Evolutionary conservation across 805 yeast species (phyloP), one percentile per base, ranked within the genome.

Genomic region (Myxozyma monticola): DNA sequence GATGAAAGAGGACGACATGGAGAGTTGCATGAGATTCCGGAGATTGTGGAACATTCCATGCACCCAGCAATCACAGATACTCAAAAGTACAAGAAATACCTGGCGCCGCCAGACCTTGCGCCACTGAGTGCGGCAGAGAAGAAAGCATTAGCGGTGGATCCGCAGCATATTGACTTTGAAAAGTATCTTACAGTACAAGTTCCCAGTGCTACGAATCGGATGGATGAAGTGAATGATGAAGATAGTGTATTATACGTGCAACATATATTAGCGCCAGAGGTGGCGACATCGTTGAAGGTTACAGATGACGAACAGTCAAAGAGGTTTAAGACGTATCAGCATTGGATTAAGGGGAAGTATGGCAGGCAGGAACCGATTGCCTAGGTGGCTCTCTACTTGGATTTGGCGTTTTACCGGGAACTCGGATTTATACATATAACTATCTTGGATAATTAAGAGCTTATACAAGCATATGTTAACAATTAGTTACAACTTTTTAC

Each of bases 141-240:
- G 46, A 48, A 45, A 15, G 45, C 46, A 22, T 17, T 38, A 34
- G 24, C 30, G 36, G 26, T 30, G 17, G 43, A 24, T 12, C 38
- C 26, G 14, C 51, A 51, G 33, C 48, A 42, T 38, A 24, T 46
- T 8, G 60, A 55, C 10, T 54, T 78, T 48, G 74, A 85, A 60
- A 83, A 84, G 0, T 75, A 87, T 42, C 55, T 87, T n/a, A 83
- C 79, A 60, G 87, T 49, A 9, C 45, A 56, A 3, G 48, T 2
- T 26, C 42, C 49, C 6, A 49, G 34, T 5, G 56, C 46, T 10
- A 38, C 47, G 24, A 45, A 48, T 30, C 17, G 50, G 18, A 18
- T 47, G 29, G 37, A 35, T 21, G 36, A 41, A 24, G 54, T 48
- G 30, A 28, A 44, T 6, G 54, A 45, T 18, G 55, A 50, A 30